Evolutionary conservation across 169 alveolate species (phyloP).

Genomic region (Plasmodium reichenowi): DNA sequence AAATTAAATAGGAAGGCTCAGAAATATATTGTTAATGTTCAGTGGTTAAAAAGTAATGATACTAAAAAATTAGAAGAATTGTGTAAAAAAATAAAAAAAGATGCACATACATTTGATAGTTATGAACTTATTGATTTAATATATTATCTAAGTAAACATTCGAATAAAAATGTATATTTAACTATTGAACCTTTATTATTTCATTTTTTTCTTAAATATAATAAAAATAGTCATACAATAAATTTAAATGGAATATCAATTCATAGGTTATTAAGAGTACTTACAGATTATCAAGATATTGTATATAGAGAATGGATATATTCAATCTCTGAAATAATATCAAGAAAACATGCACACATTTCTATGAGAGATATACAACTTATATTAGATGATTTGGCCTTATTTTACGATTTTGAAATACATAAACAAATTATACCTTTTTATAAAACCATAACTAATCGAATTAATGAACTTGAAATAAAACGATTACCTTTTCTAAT

Average conservation of each 20-base stretch:
- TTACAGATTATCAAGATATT: conserved; percentile 85
- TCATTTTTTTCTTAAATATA: conserved; percentile 71
- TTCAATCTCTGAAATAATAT: conserved; percentile 82
- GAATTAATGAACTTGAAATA: conserved; percentile 83
- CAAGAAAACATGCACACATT: conserved; percentile 81
- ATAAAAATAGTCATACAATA: conserved; percentile 14
- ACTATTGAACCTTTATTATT: conserved; percentile 71
- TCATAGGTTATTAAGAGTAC: conserved; percentile 82
- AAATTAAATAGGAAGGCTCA: conserved; percentile 74
- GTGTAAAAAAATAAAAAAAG: conserved; percentile 64
- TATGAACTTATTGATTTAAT: conserved; percentile 64
- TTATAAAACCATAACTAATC: conserved; percentile 77
- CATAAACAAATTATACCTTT: conserved; percentile 80
- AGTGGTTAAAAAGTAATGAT: conserved; percentile 65
- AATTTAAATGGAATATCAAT: conserved; percentile 68
- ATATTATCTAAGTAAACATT: conserved; percentile 50
- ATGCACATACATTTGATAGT: conserved; percentile 60
- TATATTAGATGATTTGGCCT: conserved; percentile 84
- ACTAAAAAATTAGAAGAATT: conserved; percentile 58
- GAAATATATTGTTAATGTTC: conserved; percentile 68
- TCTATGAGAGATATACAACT: conserved; percentile 87
- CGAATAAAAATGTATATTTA: conserved; percentile 63
- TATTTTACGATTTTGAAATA: conserved; percentile 85
- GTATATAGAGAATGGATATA: conserved; percentile 87
- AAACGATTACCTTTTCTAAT: conserved; percentile 83